A percentile compares a stretch with the other conserved stretches of the same genome.
Conservation (phyloP, 768 basidiomycete species). For the Peribolospora kevripleyi region DNA sequence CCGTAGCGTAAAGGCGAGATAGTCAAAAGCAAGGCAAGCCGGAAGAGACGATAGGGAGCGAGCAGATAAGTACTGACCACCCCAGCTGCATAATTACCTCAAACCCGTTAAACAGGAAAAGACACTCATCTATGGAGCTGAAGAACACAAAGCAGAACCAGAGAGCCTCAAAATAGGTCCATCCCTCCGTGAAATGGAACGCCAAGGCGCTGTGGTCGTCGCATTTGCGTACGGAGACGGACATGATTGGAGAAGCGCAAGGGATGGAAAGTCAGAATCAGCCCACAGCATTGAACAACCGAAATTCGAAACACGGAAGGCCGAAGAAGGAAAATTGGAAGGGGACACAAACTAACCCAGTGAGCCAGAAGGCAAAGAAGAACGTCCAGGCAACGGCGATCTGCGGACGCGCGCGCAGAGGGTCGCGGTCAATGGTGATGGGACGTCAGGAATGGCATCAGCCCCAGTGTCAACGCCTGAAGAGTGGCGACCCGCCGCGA, state of each 20-base stretch:
- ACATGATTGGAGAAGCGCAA: too few relatives aligned
- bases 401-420: conserved; percentile 10
- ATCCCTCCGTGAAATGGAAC: neutral
- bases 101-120: conserved; percentile 12
- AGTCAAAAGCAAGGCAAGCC: too few relatives aligned
- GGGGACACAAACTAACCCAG: conserved; percentile 20
- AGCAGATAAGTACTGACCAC: too few relatives aligned
- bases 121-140: conserved; percentile 8
- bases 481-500: too few relatives aligned
- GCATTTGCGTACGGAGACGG: too few relatives aligned
- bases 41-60: too few relatives aligned
- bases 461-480: too few relatives aligned
- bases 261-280: too few relatives aligned
- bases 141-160: conserved; percentile 13
- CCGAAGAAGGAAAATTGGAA: too few relatives aligned
- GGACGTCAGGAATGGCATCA: neutral
- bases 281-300: too few relatives aligned
- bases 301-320: too few relatives aligned
- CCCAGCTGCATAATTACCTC: conserved; percentile 18
- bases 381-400: conserved; percentile 30
- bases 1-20: too few relatives aligned
- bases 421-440: neutral
- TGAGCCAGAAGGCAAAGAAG: conserved; percentile 54
- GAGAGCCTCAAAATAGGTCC: conserved; percentile 10
- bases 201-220: neutral